Evolutionary conservation across 495 filamentous ascomycete genomes (phyloP), one percentile per base, ranked within the genome.

Genomic region (Trichoderma virens): DNA sequence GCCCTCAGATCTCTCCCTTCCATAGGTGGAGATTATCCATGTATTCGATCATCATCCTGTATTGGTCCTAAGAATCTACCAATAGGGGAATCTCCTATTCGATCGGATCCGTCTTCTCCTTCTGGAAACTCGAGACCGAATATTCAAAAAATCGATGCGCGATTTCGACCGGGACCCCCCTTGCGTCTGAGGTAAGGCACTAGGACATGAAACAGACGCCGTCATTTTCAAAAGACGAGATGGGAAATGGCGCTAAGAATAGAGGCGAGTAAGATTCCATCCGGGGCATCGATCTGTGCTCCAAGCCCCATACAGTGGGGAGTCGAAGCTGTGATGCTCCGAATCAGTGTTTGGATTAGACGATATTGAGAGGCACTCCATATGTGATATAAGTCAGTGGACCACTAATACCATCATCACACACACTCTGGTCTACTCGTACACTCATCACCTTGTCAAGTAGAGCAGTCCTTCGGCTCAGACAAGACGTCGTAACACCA

Each of bases 121-220:
- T 30, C 27, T 28, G 51, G 51, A 56, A 56, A 25, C 41, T 45
- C 1, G 51, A 7, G 51, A n/a, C 16, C 51, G 16, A 16, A 18
- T 30, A 11, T 30, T 6, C 51, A 30, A 28, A 54, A 47, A 47
- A 25, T 47, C n/a, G 20, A 47, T 20, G 20, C 18, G 4, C 8
- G 23, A n/a, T 23, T 35, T 45, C 6, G 51, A 30, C 27, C 3
- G 23, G 25, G 23, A 28, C 11, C 2, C 25, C 51, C 51, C 45
- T 25, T 16, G 51, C 51, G 30, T 56, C 11, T 30, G 13, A 28
- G 7, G 51, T 30, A 28, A 56, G 51, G 51, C 51, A 56, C 51
- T 56, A 56, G 25, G 23, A 56, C 51, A 0, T 56, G 51, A 56
- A 56, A 56, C 51, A 56, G 51, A 56, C 51, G 51, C 51, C 25